These are phyloP conservation scores for Suaeda aralocaspica DNA, from an alignment of 148 eudicot species.

Conservation along the genomic window DNA sequence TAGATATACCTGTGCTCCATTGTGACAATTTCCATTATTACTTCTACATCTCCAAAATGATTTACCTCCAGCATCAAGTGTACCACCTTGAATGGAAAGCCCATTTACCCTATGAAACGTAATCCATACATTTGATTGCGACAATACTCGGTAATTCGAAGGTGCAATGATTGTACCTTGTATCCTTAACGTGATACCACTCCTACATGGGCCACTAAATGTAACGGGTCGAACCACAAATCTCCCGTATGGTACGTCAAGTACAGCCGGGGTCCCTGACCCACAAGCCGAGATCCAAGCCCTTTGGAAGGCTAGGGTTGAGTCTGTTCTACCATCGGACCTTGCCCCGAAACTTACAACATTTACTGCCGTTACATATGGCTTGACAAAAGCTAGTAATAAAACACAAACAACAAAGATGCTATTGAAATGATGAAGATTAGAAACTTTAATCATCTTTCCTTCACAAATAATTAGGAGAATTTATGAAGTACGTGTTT, in stretches of 20 bases:
- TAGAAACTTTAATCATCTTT: conserved; percentile 11
- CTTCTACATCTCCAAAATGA: conserved; percentile 26
- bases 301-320: conserved; percentile 37
- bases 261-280: conserved; percentile 20
- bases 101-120: conserved; percentile 32
- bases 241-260: conserved; percentile 42
- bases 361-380: conserved; percentile 28
- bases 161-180: conserved; percentile 46
- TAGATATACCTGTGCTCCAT: conserved; percentile 27
- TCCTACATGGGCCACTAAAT: conserved; percentile 38
- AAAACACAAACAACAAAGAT: conserved; percentile 8
- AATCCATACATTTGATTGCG: conserved; percentile 32
- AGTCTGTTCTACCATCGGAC: conserved; percentile 42
- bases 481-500: neutral
- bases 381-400: neutral
- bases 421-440: neutral
- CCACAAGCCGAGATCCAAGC: conserved; percentile 45
- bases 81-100: conserved; percentile 38
- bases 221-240: conserved; percentile 27
- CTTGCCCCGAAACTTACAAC: conserved; percentile 42
- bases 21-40: conserved; percentile 17
- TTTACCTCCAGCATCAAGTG: conserved; percentile 39
- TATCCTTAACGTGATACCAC: conserved; percentile 25
- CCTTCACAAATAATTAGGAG: neutral
- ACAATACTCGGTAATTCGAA: conserved; percentile 28